A percentile compares a stretch with the other conserved stretches of the same genome.
Conservation (phyloP, 257 asterid species). For the Scutellaria minor region DNA sequence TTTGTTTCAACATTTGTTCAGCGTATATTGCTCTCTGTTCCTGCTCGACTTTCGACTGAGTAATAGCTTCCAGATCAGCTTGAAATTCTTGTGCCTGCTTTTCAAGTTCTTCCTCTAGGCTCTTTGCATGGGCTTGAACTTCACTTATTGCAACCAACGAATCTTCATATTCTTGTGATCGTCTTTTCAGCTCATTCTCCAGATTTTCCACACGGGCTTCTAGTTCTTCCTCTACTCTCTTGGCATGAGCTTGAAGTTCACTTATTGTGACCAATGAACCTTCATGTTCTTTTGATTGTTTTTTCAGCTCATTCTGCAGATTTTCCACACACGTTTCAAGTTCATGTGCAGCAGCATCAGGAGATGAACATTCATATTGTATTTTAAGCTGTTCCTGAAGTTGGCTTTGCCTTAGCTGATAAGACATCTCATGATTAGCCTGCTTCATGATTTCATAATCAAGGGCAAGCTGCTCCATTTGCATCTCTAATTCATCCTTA, state of each 20-base stretch:
- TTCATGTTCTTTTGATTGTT: conserved; percentile 46
- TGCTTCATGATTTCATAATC: conserved; percentile 95
- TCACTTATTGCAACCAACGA: conserved; percentile 48
- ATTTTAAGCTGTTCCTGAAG: conserved; percentile 81
- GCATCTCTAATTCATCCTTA: conserved; percentile 83
- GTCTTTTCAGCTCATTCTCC: conserved; percentile 59
- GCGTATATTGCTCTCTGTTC: conserved; percentile 83
- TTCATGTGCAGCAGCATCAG: conserved; percentile 49
- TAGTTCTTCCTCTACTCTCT: conserved; percentile 72
- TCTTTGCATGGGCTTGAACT: conserved; percentile 59
- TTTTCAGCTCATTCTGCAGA: conserved; percentile 62
- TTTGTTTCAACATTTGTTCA: conserved; percentile 73
- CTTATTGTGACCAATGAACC: conserved; percentile 46
- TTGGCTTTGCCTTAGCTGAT: conserved; percentile 79
- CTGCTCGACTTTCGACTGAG: conserved; percentile 66
- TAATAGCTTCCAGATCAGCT: conserved; percentile 60
- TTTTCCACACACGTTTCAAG: conserved; percentile 60
- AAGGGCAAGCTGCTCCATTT: conserved; percentile 96
- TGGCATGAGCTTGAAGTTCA: conserved; percentile 59
- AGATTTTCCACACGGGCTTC: conserved; percentile 62
- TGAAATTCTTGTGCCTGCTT: conserved; percentile 73
- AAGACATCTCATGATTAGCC: conserved; percentile 74
- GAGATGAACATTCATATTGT: conserved; percentile 78
- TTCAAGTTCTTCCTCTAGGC: conserved; percentile 77
- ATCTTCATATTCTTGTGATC: conserved; percentile 44